phyloP scores from a whole-genome alignment of 345 rosid species.

The Syzygium jambos region DNA sequence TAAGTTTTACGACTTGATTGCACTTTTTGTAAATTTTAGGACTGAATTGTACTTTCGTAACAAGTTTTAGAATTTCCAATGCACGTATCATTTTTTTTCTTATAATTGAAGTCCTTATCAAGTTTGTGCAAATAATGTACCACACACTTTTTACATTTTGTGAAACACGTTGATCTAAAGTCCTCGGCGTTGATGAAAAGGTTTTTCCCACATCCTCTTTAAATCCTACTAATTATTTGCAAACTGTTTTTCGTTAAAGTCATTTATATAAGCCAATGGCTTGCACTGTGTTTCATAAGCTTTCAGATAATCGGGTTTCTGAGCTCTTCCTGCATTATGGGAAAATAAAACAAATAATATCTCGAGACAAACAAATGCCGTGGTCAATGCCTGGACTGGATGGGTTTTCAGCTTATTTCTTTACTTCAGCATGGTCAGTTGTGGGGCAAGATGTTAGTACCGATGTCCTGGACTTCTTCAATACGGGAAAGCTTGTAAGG shows the following conservation, averaged over 20 bases:
- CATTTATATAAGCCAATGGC: background rate
- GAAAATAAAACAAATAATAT: background rate
- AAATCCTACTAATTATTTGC: background rate
- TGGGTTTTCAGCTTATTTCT: background rate
- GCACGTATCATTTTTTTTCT: too few relatives aligned
- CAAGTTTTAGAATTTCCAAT: too few relatives aligned
- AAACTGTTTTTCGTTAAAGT: background rate
- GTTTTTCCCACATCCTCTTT: background rate
- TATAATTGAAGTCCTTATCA: background rate
- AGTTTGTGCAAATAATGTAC: background rate
- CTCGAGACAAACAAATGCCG: background rate
- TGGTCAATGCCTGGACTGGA: background rate
- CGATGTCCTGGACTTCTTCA: background rate
- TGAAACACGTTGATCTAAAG: background rate
- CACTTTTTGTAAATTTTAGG: too few relatives aligned
- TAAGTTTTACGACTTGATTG: too few relatives aligned
- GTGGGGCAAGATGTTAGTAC: background rate
- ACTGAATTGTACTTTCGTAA: too few relatives aligned
- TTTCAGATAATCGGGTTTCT: background rate
- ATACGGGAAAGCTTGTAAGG: background rate
- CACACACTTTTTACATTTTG: background rate
- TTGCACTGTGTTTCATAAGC: background rate
- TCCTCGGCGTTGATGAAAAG: background rate
- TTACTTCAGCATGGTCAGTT: background rate
- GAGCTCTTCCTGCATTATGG: background rate